Percentiles rank a stretch among this genome's conserved stretches.
phyloP scores from a whole-genome alignment of 495 filamentous ascomycete species.

The Hypoxylon crocopeplum region DNA sequence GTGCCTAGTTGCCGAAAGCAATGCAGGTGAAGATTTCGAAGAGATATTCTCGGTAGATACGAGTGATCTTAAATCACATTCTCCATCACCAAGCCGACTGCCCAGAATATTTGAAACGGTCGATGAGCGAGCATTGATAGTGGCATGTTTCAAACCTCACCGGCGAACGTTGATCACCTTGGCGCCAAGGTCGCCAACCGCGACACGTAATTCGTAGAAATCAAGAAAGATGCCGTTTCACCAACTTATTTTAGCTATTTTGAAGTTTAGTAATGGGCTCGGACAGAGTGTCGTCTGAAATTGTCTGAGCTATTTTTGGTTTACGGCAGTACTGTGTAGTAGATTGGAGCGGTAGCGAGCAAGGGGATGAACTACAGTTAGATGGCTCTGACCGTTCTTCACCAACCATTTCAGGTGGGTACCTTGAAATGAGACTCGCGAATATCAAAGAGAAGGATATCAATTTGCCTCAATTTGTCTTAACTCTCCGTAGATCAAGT shows the following conservation, averaged over 20 bases:
- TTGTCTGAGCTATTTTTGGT: conserved; percentile 26
- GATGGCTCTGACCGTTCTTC: too few relatives aligned
- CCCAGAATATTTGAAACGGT: conserved; percentile 23
- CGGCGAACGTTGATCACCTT: conserved; percentile 22
- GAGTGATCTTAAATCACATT: conserved; percentile 4
- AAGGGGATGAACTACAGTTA: too few relatives aligned
- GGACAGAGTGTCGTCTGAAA: conserved; percentile 1
- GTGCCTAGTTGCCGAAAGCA: conserved; percentile 20
- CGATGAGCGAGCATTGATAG: conserved; percentile 16
- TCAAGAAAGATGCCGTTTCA: conserved; percentile 15
- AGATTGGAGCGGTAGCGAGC: conserved; percentile 3
- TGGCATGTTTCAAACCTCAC: conserved; percentile 27
- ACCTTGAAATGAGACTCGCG: too few relatives aligned
- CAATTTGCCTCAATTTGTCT: too few relatives aligned
- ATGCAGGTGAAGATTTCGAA: conserved; percentile 16
- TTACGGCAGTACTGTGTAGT: conserved; percentile 6
- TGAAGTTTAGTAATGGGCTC: conserved; percentile 2
- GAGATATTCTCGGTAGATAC: neutral
- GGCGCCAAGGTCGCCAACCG: conserved; percentile 25
- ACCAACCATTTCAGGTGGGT: too few relatives aligned
- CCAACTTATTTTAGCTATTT: conserved; percentile 3
- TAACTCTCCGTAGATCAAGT: too few relatives aligned
- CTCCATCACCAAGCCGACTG: neutral
- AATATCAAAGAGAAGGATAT: too few relatives aligned
- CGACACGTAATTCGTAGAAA: conserved; percentile 9